phyloP scores from a whole-genome alignment of 306 rosid species.

The Ziziphus jujuba region DNA sequence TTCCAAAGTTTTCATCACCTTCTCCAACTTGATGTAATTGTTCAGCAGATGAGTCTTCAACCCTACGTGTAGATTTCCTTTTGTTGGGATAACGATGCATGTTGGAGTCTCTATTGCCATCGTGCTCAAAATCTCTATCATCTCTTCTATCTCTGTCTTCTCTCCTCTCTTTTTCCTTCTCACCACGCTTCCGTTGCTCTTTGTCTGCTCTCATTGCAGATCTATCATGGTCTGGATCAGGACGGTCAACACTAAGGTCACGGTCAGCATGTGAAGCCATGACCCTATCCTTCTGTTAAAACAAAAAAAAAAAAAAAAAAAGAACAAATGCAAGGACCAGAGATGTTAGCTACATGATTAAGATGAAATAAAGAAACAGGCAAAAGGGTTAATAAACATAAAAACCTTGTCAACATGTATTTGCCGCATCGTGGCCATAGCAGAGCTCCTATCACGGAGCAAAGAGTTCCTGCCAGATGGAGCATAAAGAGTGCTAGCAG shows the following conservation, averaged over 20 bases:
- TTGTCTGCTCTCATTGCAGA: constrained; percentile 62
- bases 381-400: constrained; percentile 14
- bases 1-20: constrained; percentile 71
- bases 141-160: constrained; percentile 87
- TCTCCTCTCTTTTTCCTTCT: constrained; percentile 79
- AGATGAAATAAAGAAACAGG: constrained; percentile 21
- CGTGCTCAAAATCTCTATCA: constrained; percentile 82
- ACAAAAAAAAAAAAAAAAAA: no score
- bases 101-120: constrained; percentile 57
- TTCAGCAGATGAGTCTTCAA: constrained; percentile 71
- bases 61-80: constrained; percentile 59
- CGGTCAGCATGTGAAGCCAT: constrained; percentile 64
- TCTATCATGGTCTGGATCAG: constrained; percentile 79
- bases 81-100: constrained; percentile 62
- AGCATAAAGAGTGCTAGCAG: constrained; percentile 59
- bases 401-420: constrained; percentile 76
- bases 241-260: constrained; percentile 85
- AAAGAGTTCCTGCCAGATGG: constrained; percentile 58
- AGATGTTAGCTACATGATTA: constrained; percentile 31
- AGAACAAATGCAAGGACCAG: constrained; percentile 30
- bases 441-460: constrained; percentile 81
- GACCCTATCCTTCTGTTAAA: constrained; percentile 71
- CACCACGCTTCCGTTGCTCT: constrained; percentile 81
- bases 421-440: constrained; percentile 69
- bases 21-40: constrained; percentile 64